Conservation (phyloP, 116 monocot species). For the Cymodocea nodosa region DNA sequence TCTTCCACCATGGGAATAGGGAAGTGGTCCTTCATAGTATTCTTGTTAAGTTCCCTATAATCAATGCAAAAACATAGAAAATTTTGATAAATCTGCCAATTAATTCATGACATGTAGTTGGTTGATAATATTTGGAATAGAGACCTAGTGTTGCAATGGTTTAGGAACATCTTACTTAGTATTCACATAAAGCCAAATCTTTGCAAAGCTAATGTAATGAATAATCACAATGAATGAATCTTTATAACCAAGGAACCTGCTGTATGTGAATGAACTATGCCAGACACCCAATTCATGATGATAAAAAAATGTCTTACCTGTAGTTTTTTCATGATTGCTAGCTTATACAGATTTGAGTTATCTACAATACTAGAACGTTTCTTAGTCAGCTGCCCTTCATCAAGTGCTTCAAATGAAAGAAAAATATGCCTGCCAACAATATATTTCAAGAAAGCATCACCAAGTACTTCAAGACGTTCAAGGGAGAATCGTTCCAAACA, state of each 20-base stretch:
- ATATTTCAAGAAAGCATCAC: slow-evolving; percentile 95
- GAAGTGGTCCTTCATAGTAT: too few relatives aligned
- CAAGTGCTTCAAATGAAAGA: slow-evolving; percentile 54
- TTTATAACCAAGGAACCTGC: neutral
- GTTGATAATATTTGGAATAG: too few relatives aligned
- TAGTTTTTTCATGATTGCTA: slow-evolving; percentile 62
- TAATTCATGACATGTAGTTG: too few relatives aligned
- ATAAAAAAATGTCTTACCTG: slow-evolving; percentile 31
- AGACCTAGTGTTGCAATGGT: too few relatives aligned
- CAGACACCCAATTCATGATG: neutral
- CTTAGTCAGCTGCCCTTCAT: slow-evolving; percentile 81
- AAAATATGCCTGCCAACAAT: slow-evolving; percentile 64
- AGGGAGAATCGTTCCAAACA: slow-evolving; percentile 82
- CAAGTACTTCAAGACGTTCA: slow-evolving; percentile 91
- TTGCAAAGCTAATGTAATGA: too few relatives aligned
- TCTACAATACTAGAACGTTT: slow-evolving; percentile 64
- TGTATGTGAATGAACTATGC: neutral
- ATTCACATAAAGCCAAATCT: too few relatives aligned
- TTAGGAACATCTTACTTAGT: too few relatives aligned
- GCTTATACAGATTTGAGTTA: slow-evolving; percentile 61
- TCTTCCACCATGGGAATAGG: too few relatives aligned
- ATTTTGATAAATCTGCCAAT: too few relatives aligned
- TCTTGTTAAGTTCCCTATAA: too few relatives aligned
- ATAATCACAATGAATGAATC: too few relatives aligned
- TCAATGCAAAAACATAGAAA: too few relatives aligned